A percentile compares a stretch with the other conserved stretches of the same genome.
These are phyloP conservation scores for Verticillium albo-atrum DNA, from an alignment of 2,329 filamentous ascomycete genomes.

Conservation along the genomic window DNA sequence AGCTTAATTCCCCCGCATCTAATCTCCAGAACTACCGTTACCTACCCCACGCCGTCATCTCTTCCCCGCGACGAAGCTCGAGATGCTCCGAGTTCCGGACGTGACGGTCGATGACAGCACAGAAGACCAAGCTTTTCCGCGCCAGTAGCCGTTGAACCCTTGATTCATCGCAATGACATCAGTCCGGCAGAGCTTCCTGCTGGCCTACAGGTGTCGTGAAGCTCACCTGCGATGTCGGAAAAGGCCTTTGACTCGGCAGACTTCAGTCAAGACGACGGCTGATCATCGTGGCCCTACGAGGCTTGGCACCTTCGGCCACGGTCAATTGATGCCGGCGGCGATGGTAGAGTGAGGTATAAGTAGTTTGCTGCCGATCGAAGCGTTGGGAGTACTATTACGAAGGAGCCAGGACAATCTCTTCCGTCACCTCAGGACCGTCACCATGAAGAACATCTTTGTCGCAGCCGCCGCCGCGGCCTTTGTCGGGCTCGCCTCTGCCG, in stretches of 20 bases:
- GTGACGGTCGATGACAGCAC: not conserved
- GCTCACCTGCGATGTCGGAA: not conserved
- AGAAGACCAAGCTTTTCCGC: not conserved
- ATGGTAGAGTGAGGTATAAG: not conserved
- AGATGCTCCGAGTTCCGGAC: not conserved
- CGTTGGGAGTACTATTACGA: not conserved
- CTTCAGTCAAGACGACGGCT: not conserved
- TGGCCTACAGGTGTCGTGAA: not conserved
- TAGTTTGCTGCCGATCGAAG: not conserved
- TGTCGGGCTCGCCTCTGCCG: slow-evolving; percentile 2
- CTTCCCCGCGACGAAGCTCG: not conserved
- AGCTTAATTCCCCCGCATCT: not conserved
- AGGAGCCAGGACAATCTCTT: not conserved
- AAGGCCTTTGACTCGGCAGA: not conserved
- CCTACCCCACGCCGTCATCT: not conserved
- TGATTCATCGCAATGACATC: not conserved
- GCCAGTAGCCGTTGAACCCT: not conserved
- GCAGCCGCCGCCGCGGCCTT: slow-evolving; percentile 2
- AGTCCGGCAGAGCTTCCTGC: not conserved
- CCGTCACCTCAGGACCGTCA: not conserved
- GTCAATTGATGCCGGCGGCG: not conserved
- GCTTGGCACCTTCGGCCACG: not conserved
- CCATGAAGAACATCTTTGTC: not conserved
- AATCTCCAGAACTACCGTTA: not conserved
- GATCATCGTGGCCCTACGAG: not conserved